Evolutionary conservation across 2,329 filamentous ascomycete genomes (phyloP).

Genomic region (Whalleya microplaca): DNA sequence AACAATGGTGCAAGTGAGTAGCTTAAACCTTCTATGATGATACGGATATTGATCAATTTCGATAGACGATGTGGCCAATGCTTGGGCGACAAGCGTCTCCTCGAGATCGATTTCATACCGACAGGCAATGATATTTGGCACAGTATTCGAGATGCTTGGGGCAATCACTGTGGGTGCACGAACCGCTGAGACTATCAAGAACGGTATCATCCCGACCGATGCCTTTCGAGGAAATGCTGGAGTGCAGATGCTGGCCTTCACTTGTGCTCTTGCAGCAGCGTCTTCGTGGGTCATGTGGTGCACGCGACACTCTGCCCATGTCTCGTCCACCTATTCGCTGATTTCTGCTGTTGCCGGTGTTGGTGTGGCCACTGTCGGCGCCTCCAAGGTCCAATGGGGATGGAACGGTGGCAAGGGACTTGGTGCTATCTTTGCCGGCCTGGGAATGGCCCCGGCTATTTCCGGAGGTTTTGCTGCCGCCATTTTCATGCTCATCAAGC

Average conservation of each 20-base stretch:
- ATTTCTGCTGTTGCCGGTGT: conserved; percentile 71
- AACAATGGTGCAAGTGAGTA: conserved; percentile 78
- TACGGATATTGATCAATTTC: conserved; percentile 17
- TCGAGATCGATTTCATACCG: conserved; percentile 75
- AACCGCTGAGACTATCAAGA: conserved; percentile 79
- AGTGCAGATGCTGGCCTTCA: conserved; percentile 71
- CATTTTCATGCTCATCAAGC: conserved; percentile 76
- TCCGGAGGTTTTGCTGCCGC: conserved; percentile 65
- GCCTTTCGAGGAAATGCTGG: conserved; percentile 65
- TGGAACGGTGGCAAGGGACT: conserved; percentile 71
- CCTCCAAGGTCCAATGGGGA: conserved; percentile 66
- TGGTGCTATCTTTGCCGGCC: conserved; percentile 72
- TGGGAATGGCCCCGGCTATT: conserved; percentile 72
- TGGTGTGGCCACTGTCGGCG: conserved; percentile 68
- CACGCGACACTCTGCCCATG: conserved; percentile 72
- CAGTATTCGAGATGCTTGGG: conserved; percentile 70
- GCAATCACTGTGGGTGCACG: conserved; percentile 69
- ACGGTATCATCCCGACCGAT: conserved; percentile 67
- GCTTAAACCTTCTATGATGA: neutral
- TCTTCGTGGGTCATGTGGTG: conserved; percentile 82
- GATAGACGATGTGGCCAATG: conserved; percentile 80
- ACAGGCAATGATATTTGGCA: conserved; percentile 69
- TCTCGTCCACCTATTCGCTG: conserved; percentile 74
- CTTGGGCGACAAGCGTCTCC: conserved; percentile 81
- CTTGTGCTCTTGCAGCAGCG: conserved; percentile 65